These are phyloP conservation scores for Leccinum pachyderme DNA, from an alignment of 1,284 basidiomycete genomes.

Conservation along the genomic window DNA sequence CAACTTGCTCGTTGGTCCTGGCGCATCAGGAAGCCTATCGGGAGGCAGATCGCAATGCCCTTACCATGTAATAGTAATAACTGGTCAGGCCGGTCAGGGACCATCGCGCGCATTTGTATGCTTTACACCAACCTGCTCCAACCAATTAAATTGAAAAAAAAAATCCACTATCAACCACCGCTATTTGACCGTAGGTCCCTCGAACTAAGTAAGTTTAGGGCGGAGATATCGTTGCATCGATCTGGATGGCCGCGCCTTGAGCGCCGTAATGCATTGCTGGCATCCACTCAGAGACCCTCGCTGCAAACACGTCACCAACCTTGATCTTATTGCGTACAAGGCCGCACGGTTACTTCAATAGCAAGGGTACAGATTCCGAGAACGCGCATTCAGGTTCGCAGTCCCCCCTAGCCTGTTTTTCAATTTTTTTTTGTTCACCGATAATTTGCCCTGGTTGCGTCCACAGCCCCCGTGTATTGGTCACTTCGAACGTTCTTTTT, in stretches of 20 bases:
- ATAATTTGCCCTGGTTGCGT: conserved; percentile 14
- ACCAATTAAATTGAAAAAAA: not conserved
- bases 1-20: conserved; percentile 4
- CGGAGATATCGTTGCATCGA: conserved; percentile 20
- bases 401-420: conserved; percentile 3
- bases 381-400: conserved; percentile 30
- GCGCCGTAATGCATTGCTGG: conserved; percentile 32
- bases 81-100: conserved; percentile 6
- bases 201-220: conserved; percentile 7
- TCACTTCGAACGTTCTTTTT: conserved; percentile 7
- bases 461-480: conserved; percentile 11
- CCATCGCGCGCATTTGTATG: not conserved
- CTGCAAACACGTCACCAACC: conserved; percentile 30
- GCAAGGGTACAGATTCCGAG: conserved; percentile 28
- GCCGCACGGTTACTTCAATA: conserved; percentile 12
- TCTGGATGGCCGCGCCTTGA: conserved; percentile 5
- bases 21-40: conserved; percentile 24
- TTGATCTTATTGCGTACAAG: conserved; percentile 29
- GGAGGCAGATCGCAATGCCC: conserved; percentile 21
- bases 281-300: conserved; percentile 27
- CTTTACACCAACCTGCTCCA: conserved; percentile 4
- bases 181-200: conserved; percentile 8
- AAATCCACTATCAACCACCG: not conserved
- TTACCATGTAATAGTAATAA: conserved; percentile 14
- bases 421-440: conserved; percentile 4